Base-by-base conservation (phyloP, 2,329 filamentous ascomycete genomes). In the Phialophora macrospora region DNA sequence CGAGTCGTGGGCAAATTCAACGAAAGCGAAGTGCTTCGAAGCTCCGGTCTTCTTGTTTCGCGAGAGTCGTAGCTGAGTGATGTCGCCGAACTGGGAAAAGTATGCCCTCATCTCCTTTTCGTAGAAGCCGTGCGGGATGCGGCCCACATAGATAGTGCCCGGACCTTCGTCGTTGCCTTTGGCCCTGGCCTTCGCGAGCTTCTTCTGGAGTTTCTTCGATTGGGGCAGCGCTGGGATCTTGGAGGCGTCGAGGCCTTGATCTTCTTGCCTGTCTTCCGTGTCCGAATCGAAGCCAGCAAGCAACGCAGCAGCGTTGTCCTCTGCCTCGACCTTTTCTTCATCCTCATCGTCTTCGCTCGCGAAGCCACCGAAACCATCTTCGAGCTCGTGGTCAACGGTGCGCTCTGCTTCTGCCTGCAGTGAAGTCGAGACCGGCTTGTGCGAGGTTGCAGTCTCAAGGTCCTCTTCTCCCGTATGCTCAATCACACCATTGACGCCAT, bases 71-170 rank as follows among this genome's bases (percentile, higher is more conserved):
- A 97, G 84, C 63, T 83, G 88, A 60, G 83, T 86, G 73, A 99
- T 92, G 14, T 87, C 83, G 72, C 95, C 95, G 72, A 99, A 99
- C 78, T 99, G 95, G 62, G 88, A 86, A 76, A 98, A 96, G 83
- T 98, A 99, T 70, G 89, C 88, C 73, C 87, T 88, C 90, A 99
- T 96, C 80, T 98, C 90, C 74, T 93, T 87, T 81, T 99, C 95
- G 84, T 94, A 98, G 87, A 99, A 99, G 80, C 95, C 91, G 80
- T 95, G 92, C 46, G 93, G 93, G 66, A 97, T 89, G 70, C 93
- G 92, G 62, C 85, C 93, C 74, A 99, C 84, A 80, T 97, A 98
- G 74, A 98, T 84, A 48, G 95, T 89, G 55, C 93, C 94, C 1
- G 91, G 87, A 72, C 72, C 68, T 77, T 77, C 61, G 71, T 73